Base-by-base conservation (phyloP, 306 rosid genomes). In the Oemleria cerasiformis region DNA sequence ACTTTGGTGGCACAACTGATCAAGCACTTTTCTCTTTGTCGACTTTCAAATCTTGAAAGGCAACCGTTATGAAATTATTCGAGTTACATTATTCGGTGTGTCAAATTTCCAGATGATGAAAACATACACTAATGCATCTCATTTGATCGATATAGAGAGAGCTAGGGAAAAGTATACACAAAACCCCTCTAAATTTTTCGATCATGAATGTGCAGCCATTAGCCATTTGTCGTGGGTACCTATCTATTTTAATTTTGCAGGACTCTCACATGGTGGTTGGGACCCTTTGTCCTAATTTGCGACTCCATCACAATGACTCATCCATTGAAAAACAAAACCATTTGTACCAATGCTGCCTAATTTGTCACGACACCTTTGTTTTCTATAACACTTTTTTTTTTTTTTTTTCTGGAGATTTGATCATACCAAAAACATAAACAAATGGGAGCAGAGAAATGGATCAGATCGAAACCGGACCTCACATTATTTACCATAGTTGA, bases 1-100 rank as follows among this genome's bases (percentile, higher is more conserved):
- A 77, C 79, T 73, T 77, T 73, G 57, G 71, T 12, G 79, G 50
- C 73, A 73, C 66, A 68, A 59, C 66, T 21, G n/a, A n/a, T n/a
- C 42, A 56, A 43, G 58, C 40, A 64, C 72, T 59, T 77, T 82
- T 71, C 23, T 25, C 36, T 2, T 4, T 30, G 3, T 30, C 36
- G 47, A 25, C 64, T 59, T 30, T 59, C 13, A 17, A 40, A 8
- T 74, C 38, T 55, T 56, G 7, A 45, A 53, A 40, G 42, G 61
- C 43, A 73, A 51, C 77, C 63, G 70, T 73, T 73, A 43, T 8
- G 53, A 73, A 63, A 17, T 30, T 30, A 30, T 30, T 4, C 36
- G 36, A 30, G 4, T 30, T 30, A 4, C 36, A 30, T 30, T 30
- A 30, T 30, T 30, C 36, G 36, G 3, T 30, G 36, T 1, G 3